Percentiles rank a stretch among this genome's conserved stretches.
Evolutionary conservation across 2,329 filamentous ascomycete species (phyloP).

Genomic region (Sporothrix brunneoviolacea): DNA sequence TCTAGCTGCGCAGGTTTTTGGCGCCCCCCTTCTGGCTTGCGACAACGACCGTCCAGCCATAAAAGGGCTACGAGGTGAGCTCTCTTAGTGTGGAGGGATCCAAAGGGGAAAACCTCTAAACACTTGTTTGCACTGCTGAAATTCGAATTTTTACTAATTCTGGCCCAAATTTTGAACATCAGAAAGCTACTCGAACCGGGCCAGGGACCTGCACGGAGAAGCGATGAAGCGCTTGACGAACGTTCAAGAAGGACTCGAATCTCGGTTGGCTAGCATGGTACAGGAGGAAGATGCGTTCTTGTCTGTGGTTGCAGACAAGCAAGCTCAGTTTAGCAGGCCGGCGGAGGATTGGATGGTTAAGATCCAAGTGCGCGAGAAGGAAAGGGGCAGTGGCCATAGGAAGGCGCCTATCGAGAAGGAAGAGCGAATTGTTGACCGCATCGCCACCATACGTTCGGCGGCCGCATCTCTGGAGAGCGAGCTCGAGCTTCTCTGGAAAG

Average conservation of each 20-base stretch:
- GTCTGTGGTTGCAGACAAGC: background rate
- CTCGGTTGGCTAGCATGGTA: constrained; percentile 5
- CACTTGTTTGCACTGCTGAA: too few species aligned
- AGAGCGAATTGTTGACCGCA: constrained; percentile 13
- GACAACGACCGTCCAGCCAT: background rate
- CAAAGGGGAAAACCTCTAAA: too few species aligned
- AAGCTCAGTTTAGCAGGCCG: constrained; percentile 11
- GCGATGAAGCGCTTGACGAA: constrained; percentile 12
- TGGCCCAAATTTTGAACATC: too few species aligned
- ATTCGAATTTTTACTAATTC: too few species aligned
- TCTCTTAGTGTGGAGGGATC: background rate
- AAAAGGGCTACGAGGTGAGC: constrained; percentile 2
- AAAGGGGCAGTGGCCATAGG: too few species aligned
- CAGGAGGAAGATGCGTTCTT: constrained; percentile 10
- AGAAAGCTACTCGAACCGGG: constrained; percentile 18
- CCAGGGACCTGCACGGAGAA: constrained; percentile 13
- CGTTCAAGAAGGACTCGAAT: constrained; percentile 9
- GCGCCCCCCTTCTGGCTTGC: background rate
- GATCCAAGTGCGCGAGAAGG: constrained; percentile 11
- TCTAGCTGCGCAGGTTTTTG: background rate
- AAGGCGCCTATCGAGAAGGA: constrained; percentile 13
- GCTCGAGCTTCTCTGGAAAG: constrained; percentile 17
- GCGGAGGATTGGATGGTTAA: constrained; percentile 13
- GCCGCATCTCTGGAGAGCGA: constrained; percentile 15
- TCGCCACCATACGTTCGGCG: constrained; percentile 11